Base-by-base conservation (phyloP, 2,329 filamentous ascomycete genomes). In the Penicillium rolfsii region DNA sequence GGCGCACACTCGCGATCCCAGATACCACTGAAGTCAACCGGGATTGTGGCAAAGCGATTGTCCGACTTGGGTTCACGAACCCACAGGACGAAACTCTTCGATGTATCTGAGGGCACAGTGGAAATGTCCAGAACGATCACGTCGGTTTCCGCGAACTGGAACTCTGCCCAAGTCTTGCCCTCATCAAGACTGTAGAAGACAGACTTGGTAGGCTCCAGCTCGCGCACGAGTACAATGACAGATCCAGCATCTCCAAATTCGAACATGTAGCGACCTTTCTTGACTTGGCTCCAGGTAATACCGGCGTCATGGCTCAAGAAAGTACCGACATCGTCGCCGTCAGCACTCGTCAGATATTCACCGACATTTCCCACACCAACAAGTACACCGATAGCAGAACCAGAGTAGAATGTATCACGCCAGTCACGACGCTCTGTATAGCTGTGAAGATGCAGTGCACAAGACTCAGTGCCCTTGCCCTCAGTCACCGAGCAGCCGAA, bases 161-260 rank as follows among this genome's bases (percentile, higher is more conserved):
- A 90, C 55, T 91, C 85, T 22, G 81, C 78, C 95, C 95, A 99
- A 1, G 82, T 90, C 46, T 85, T 80, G 63, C 96, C 95, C 72
- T 94, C 90, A 72, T 99, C 89, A 11, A 88, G 81, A 16, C 91
- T 89, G 78, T 95, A 97, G 60, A 86, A 87, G 55, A 93, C 80
- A 1, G 82, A 78, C 65, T 89, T 89, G 4, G 90, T 92, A 55
- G 86, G 82, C 55, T 84, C 84, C 14, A 84, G 83, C 59, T 92
- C 87, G 71, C 90, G 86, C 24, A 94, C 93, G 52, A 99, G 89
- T 45, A 96, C 91, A 63, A 98, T 87, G 69, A 98, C 89, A 5
- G 92, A 95, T 30, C 95, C 95, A 75, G 97, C 92, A 70, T 99
- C 96, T 60, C 95, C 96, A 74, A 92, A 97, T 71, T 96, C 91